Conservation (phyloP, 371 early-diverging fungal species). For the Amoeboaphelidium protococcarum region DNA sequence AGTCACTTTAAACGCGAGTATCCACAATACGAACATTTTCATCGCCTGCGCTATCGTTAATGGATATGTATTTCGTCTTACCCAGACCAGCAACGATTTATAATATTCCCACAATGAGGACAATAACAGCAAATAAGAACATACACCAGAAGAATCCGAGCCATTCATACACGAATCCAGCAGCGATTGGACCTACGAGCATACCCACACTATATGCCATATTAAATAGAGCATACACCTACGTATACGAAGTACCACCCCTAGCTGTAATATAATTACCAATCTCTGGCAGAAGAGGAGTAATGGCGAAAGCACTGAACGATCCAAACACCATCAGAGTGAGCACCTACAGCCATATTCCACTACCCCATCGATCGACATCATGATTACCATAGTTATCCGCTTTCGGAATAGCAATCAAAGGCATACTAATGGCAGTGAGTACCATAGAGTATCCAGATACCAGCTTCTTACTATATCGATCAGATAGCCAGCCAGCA, state of each 20-base stretch:
- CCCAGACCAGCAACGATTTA: no score
- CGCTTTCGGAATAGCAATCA: conserved; percentile 11
- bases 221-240: conserved; percentile 21
- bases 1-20: no score
- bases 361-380: no score
- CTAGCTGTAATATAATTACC: conserved; percentile 13
- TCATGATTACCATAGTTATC: no score
- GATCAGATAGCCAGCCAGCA: conserved; percentile 28
- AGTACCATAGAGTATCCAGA: conserved; percentile 19
- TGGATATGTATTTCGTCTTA: no score
- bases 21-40: no score
- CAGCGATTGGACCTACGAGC: conserved; percentile 9
- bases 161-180: no score
- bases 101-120: no score
- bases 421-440: conserved; percentile 16
- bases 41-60: no score
- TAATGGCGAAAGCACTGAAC: conserved; percentile 12
- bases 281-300: conserved; percentile 19
- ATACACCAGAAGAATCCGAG: no score
- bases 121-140: no score
- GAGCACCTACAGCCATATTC: conserved; percentile 13
- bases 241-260: conserved; percentile 17
- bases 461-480: conserved; percentile 19
- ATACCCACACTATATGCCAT: conserved; percentile 21
- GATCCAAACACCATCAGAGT: conserved; percentile 16